Base-by-base conservation (phyloP, 108 stramenopile genomes). In the Licmophora abbreviata region DNA sequence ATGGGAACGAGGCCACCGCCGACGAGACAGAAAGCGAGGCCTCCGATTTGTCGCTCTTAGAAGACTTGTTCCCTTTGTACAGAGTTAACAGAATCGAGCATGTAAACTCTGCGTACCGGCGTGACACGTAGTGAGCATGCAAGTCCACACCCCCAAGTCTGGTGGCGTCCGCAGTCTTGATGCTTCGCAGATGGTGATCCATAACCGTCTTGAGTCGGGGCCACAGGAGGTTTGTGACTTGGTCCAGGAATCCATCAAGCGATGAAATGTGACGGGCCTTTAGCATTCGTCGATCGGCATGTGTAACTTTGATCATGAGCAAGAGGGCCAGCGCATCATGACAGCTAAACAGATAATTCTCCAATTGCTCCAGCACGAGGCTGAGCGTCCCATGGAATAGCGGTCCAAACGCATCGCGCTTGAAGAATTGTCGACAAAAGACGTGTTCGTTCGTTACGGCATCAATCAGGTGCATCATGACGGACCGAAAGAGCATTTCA, bases 401-500 rank as follows among this genome's bases (percentile, higher is more conserved):
- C 18, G 66, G 61, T 31, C 83, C 68, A 59, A 95, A 97, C 15
- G 81, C 76, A 56, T 95, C 93, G 24, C 76, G 78, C 68, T 93
- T 76, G 64, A 99, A 97, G 56, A 99, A 97, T 47, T 95, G 93
- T 7, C 88, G 58, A 20, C 79, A 69, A 59, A 99, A 98, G 18
- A 97, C 88, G 61, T 91, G 89, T 59, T 99, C 99, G 55, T 93
- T 93, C 4, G 95, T 95, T 8, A 95, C 97, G 10, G 93, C 84
- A 72, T 99, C 95, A 35, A 95, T 77, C 34, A 99, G 76, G 56
- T 99, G 99, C 48, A 86, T 85, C 63, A 97, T 65, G 29, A 95
- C 59, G 17, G 87, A 89, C 21, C 96, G 77, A 55, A 97, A 80
- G 17, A 98, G 66, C 37, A 82, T 94, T 67, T 99, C 99, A 53